A percentile compares a stretch with the other conserved stretches of the same genome.
These are phyloP conservation scores for Corymbia calophylla DNA, from an alignment of 441 rosid species.

Conservation along the genomic window DNA sequence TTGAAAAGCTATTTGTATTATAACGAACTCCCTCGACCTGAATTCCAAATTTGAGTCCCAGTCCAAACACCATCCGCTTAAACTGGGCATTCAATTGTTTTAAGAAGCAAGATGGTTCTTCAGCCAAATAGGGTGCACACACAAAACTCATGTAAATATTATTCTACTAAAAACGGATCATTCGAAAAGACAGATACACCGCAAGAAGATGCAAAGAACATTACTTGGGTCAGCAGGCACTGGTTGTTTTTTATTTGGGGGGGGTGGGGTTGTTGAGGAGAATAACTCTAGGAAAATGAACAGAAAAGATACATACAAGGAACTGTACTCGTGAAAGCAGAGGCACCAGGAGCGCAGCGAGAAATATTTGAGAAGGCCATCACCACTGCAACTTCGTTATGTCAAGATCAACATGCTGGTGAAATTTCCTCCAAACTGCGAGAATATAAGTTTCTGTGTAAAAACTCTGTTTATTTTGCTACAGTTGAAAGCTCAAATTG, in stretches of 20 bases:
- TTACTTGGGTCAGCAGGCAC: background rate
- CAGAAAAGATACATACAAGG: background rate
- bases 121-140: background rate
- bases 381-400: background rate
- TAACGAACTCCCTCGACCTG: background rate
- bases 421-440: slow-evolving; percentile 76
- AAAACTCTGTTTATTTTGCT: background rate
- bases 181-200: background rate
- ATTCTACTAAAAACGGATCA: background rate
- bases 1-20: background rate
- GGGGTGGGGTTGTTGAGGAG: background rate
- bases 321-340: background rate
- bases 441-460: background rate
- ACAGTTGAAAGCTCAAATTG: background rate
- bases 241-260: no score
- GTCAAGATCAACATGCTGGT: slow-evolving; percentile 36
- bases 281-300: background rate
- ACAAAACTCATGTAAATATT: background rate
- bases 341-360: slow-evolving; percentile 9
- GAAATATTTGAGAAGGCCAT: background rate
- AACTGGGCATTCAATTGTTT: background rate
- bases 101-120: background rate
- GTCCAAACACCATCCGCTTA: background rate
- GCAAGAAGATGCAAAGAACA: background rate
- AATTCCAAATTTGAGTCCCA: background rate